These are phyloP conservation scores for Aspergillus sp. DNA, from an alignment of 2,329 filamentous ascomycete genomes.

Conservation along the genomic window DNA sequence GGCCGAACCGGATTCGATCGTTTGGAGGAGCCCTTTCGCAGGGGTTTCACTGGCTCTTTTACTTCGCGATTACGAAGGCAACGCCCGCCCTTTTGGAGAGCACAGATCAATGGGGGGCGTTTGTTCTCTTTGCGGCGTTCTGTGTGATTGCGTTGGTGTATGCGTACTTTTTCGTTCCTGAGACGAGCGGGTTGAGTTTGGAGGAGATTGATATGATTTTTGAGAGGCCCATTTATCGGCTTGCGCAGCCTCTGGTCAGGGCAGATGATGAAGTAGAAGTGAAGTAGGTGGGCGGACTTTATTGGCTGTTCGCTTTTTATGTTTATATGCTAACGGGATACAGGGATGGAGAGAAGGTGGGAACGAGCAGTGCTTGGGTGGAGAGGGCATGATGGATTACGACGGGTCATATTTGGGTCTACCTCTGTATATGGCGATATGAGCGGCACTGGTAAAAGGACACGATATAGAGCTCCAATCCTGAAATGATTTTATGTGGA, in stretches of 20 bases:
- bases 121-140: conserved; percentile 11
- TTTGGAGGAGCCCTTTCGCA: conserved; percentile 43
- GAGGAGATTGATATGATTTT: conserved; percentile 9
- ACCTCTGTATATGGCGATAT: no score
- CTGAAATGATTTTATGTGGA: no score
- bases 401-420: no score
- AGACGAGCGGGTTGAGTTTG: conserved; percentile 3
- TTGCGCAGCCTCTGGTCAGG: neutral
- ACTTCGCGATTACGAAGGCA: conserved; percentile 39
- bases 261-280: neutral
- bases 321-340: no score
- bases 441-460: no score
- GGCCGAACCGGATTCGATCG: conserved; percentile 47
- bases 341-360: no score
- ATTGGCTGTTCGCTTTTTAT: no score
- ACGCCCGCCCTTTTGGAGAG: conserved; percentile 32
- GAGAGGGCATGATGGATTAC: no score
- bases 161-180: conserved; percentile 4
- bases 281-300: no score
- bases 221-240: neutral
- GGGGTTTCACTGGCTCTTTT: conserved; percentile 46
- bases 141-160: conserved; percentile 6
- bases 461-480: no score
- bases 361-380: no score
- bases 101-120: conserved; percentile 2